Conservation (phyloP, 805 yeast genomes). For the Metschnikowia similis region DNA sequence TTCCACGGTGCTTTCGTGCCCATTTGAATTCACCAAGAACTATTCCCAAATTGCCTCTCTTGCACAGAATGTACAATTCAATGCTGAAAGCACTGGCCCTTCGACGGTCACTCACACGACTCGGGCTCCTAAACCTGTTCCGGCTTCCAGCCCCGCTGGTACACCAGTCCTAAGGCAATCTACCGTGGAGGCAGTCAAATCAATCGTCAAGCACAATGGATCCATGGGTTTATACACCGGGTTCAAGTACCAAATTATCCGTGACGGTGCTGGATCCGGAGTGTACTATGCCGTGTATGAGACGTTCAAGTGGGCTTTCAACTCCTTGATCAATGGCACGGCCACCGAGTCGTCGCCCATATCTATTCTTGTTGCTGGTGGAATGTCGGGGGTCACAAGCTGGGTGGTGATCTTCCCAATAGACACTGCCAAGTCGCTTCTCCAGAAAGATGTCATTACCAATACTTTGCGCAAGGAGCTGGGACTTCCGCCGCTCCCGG, state of each 20-base stretch:
- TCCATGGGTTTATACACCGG: constrained; percentile 68
- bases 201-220: constrained; percentile 59
- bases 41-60: constrained; percentile 68
- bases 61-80: constrained; percentile 24
- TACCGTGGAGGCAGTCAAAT: constrained; percentile 41
- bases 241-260: constrained; percentile 55
- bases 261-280: constrained; percentile 72
- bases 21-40: constrained; percentile 80
- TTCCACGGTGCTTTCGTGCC: constrained; percentile 67
- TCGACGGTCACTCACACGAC: neutral
- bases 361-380: constrained; percentile 59
- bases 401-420: constrained; percentile 72
- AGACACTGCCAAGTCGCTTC: constrained; percentile 73
- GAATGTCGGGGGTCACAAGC: constrained; percentile 66
- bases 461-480: constrained; percentile 54
- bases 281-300: constrained; percentile 75
- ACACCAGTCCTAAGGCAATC: constrained; percentile 18
- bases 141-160: constrained; percentile 21
- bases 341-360: constrained; percentile 24
- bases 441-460: constrained; percentile 69
- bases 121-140: neutral
- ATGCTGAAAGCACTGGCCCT: neutral
- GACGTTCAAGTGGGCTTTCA: constrained; percentile 54
- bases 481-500: constrained; percentile 42
- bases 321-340: constrained; percentile 18